These are phyloP conservation scores for Aspergillus sp. DNA, from an alignment of 2,329 filamentous ascomycete genomes.

Conservation along the genomic window DNA sequence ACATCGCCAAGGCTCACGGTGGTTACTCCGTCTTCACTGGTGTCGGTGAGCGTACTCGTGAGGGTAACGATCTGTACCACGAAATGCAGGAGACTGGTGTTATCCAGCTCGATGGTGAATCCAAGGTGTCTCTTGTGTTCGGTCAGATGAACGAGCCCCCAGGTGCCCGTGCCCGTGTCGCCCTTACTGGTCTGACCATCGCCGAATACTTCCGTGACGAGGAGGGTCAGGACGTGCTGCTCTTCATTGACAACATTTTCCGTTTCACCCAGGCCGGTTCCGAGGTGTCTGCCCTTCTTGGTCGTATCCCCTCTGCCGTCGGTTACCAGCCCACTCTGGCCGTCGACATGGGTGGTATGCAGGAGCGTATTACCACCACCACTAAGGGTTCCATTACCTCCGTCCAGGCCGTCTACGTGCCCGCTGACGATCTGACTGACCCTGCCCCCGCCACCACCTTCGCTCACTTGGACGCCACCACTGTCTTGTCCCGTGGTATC, in stretches of 20 bases:
- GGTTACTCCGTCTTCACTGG: conserved; percentile 99
- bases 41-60: conserved; percentile 99
- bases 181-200: conserved; percentile 75
- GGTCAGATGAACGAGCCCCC: conserved; percentile 99
- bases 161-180: conserved; percentile 99
- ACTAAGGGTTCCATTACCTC: conserved; percentile 99
- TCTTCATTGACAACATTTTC: conserved; percentile 99
- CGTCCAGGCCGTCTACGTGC: conserved; percentile 99
- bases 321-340: conserved; percentile 99
- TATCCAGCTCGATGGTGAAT: conserved; percentile 98
- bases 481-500: conserved; percentile 99
- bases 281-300: conserved; percentile 97
- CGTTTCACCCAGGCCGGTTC: conserved; percentile 99
- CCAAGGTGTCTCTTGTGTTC: conserved; percentile 99
- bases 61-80: conserved; percentile 99
- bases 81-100: conserved; percentile 99
- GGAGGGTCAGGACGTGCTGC: conserved; percentile 91
- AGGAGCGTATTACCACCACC: conserved; percentile 99
- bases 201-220: conserved; percentile 77
- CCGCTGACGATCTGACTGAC: conserved; percentile 99
- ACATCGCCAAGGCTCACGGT: conserved; percentile 99
- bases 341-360: conserved; percentile 99
- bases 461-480: conserved; percentile 99
- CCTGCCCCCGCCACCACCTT: conserved; percentile 99
- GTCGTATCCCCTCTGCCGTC: conserved; percentile 99